phyloP scores from a whole-genome alignment of 176 grass and related monocot species.

The Hsuehochloa calcarea region DNA sequence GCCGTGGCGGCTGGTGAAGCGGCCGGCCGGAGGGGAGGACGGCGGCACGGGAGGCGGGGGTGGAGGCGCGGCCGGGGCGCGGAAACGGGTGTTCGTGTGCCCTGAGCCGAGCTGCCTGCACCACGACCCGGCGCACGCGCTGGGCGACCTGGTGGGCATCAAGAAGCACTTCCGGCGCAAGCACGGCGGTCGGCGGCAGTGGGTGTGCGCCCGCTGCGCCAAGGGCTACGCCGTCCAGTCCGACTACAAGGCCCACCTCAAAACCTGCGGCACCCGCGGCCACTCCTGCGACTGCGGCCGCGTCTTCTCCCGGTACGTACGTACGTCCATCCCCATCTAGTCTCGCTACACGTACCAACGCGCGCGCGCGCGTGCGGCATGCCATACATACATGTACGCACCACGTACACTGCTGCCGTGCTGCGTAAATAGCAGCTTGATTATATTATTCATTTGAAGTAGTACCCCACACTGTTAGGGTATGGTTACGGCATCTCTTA shows the following conservation, averaged over 20 bases:
- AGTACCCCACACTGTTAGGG: background rate
- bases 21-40: conserved; percentile 33
- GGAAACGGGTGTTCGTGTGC: conserved; percentile 82
- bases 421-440: background rate
- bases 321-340: background rate
- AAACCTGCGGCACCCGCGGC: conserved; percentile 89
- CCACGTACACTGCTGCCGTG: background rate
- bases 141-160: conserved; percentile 86
- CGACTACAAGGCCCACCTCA: conserved; percentile 98
- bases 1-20: conserved; percentile 73
- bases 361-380: no score
- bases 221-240: conserved; percentile 91
- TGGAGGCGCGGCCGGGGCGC: background rate
- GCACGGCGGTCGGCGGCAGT: conserved; percentile 77
- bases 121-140: conserved; percentile 81
- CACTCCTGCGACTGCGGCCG: conserved; percentile 96
- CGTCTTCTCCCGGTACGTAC: conserved; percentile 72
- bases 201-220: conserved; percentile 75
- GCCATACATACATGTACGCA: no score
- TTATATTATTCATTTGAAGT: background rate
- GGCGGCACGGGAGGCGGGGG: background rate
- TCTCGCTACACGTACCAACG: no score
- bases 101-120: conserved; percentile 88
- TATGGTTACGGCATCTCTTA: background rate
- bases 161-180: conserved; percentile 94